Base-by-base conservation (phyloP, 2,329 filamentous ascomycete genomes). In the Grosmannia huntii region DNA sequence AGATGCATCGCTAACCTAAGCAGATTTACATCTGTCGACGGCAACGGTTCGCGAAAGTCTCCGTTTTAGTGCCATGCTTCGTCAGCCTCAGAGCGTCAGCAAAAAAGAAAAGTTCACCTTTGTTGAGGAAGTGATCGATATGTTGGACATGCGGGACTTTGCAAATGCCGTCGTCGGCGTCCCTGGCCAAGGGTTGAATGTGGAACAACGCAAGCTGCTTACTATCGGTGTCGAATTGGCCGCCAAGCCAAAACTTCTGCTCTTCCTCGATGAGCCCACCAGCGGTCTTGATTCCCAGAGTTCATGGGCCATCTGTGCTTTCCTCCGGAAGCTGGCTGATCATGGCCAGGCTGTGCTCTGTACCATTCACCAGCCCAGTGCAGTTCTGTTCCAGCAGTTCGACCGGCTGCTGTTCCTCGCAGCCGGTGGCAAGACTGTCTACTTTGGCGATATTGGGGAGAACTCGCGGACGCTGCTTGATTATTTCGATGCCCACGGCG, bases 341-440 rank as follows among this genome's bases (percentile, higher is more conserved):
- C 86, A 84, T 62, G 91, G 92, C 16, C 89, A 95, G 68, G 91
- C 92, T 56, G 89, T 96, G 71, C 83, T 96, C n/a, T 96, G 90
- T 74, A 96, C 92, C 0, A 96, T 96, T 61, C 92, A 97, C 70
- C 92, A 97, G 71, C 92, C 92, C n/a, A 95, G 89, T 16, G 90
- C 91, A 38, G 90, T 95, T 80, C 79, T 96, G 57, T 96, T 96
- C 76, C 89, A 96, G 69, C 86, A 89, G 60, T 96, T 94, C 68
- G 89, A 94, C 66, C 82, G 87, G 60, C 80, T 94, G 9, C 77
- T 92, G 36, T 89, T 94, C 74, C 75, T 94, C 19, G 84, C 85
- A 31, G 85, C 81, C 66, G 88, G 88, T 58, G 89, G 89, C 58
- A 81, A 77, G 67, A 90, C 87, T 1, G 86, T 92, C 52, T 94